These are phyloP conservation scores for Pestalotiopsis sp. DNA, from an alignment of 2,329 filamentous ascomycete genomes.

Conservation along the genomic window DNA sequence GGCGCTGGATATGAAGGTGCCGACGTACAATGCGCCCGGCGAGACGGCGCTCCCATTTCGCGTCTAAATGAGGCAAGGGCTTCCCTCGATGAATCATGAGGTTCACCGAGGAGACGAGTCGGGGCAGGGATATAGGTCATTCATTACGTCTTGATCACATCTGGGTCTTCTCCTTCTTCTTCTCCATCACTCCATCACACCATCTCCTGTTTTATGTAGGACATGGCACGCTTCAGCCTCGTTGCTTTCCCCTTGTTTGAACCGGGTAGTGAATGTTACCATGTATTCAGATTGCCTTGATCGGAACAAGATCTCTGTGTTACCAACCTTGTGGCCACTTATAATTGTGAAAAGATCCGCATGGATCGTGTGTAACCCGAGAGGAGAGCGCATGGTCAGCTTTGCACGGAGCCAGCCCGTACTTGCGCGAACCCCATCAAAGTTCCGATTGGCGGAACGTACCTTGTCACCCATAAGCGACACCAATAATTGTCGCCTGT, in stretches of 20 bases:
- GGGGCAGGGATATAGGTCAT: background rate
- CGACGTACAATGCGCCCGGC: slow-evolving; percentile 61
- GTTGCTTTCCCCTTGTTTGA: background rate
- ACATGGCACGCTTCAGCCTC: background rate
- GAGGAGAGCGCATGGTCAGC: background rate
- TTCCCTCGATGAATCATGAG: background rate
- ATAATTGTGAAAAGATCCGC: background rate
- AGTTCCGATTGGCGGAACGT: slow-evolving; percentile 4
- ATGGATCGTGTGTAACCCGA: slow-evolving; percentile 7
- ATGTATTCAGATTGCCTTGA: slow-evolving; percentile 3
- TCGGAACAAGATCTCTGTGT: slow-evolving; percentile 11
- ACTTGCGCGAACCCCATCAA: background rate
- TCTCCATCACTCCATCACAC: background rate
- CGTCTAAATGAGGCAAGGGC: slow-evolving; percentile 32
- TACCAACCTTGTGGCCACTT: background rate
- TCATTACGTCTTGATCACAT: slow-evolving; percentile 4
- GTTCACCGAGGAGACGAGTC: background rate
- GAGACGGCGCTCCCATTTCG: slow-evolving; percentile 44
- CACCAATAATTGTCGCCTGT: slow-evolving; percentile 1
- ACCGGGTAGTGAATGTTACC: background rate
- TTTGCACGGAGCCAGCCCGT: background rate
- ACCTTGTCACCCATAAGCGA: background rate
- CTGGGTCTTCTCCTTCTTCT: background rate
- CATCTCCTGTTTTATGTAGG: background rate
- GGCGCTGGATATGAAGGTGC: slow-evolving; percentile 77